Evolutionary conservation across 2,329 filamentous ascomycete genomes (phyloP).

Genomic region (Talaromyces funiculosus): DNA sequence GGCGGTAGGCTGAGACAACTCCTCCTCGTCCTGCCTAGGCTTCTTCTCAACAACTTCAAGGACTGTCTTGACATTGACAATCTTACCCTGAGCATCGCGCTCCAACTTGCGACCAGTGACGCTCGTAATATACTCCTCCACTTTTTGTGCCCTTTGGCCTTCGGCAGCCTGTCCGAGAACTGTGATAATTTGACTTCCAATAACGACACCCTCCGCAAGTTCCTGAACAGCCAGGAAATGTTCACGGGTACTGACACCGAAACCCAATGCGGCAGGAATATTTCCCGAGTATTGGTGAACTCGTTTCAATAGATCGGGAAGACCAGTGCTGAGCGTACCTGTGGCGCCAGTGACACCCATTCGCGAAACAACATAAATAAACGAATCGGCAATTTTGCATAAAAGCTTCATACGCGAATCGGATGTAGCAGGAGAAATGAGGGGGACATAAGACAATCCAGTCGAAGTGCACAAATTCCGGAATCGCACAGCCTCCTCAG

Average conservation of each 20-base stretch:
- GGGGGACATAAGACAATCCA: constrained; percentile 88
- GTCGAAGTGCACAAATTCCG: constrained; percentile 73
- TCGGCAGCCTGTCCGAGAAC: constrained; percentile 64
- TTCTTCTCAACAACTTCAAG: constrained; percentile 61
- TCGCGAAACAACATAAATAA: constrained; percentile 96
- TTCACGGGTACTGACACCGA: constrained; percentile 91
- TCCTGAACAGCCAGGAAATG: constrained; percentile 82
- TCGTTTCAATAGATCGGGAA: constrained; percentile 73
- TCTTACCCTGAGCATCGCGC: constrained; percentile 38
- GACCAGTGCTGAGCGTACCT: constrained; percentile 71
- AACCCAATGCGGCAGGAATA: constrained; percentile 85
- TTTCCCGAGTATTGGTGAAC: constrained; percentile 92
- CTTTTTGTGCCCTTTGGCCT: constrained; percentile 63
- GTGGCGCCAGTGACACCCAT: constrained; percentile 94
- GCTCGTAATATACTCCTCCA: constrained; percentile 80
- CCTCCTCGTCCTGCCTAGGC: constrained; percentile 48
- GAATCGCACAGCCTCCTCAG: constrained; percentile 92
- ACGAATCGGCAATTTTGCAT: constrained; percentile 94
- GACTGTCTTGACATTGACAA: constrained; percentile 63
- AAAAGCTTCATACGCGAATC: constrained; percentile 91
- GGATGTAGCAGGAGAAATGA: constrained; percentile 90
- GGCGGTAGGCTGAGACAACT: constrained; percentile 49
- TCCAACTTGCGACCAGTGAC: constrained; percentile 55
- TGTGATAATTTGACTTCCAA: constrained; percentile 91
- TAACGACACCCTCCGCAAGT: constrained; percentile 89